These are phyloP conservation scores for Fusarium concolor DNA, from an alignment of 2,329 filamentous ascomycete species.

Conservation along the genomic window DNA sequence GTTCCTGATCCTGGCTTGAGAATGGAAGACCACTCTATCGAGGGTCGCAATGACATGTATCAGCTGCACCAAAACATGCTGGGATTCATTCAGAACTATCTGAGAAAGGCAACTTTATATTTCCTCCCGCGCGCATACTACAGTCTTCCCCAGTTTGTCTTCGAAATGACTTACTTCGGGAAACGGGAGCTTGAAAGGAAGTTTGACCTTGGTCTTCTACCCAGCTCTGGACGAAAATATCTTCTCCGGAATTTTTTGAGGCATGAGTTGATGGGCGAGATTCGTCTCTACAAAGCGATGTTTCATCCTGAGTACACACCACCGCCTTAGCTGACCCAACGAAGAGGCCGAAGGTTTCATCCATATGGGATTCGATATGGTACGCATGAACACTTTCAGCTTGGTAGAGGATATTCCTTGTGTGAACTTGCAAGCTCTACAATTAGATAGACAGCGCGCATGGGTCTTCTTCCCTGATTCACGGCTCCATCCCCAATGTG, in stretches of 20 bases:
- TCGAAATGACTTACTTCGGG: too few relatives aligned
- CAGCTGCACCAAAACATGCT: neutral
- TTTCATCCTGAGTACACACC: neutral
- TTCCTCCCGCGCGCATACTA: neutral
- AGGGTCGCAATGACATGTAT: neutral
- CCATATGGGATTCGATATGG: neutral
- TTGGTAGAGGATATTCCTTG: too few relatives aligned
- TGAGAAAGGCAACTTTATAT: constrained; percentile 3
- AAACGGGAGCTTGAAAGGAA: neutral
- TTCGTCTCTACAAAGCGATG: neutral
- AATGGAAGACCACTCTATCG: neutral
- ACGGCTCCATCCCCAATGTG: neutral
- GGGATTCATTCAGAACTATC: constrained; percentile 8
- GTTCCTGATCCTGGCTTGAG: neutral
- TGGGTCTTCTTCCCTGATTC: constrained; percentile 12
- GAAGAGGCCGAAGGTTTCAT: neutral
- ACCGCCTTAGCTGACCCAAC: neutral
- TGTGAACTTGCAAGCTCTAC: neutral
- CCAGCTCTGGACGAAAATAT: neutral
- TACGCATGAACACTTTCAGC: neutral
- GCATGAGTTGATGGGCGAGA: constrained; percentile 5
- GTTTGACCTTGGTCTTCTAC: neutral
- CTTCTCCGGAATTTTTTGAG: constrained; percentile 7
- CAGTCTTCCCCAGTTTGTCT: neutral
- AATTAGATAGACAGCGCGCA: neutral